Percentiles rank a stretch among this genome's conserved stretches.
Conservation (phyloP, 345 rosid species). For the Aquilaria sinensis region DNA sequence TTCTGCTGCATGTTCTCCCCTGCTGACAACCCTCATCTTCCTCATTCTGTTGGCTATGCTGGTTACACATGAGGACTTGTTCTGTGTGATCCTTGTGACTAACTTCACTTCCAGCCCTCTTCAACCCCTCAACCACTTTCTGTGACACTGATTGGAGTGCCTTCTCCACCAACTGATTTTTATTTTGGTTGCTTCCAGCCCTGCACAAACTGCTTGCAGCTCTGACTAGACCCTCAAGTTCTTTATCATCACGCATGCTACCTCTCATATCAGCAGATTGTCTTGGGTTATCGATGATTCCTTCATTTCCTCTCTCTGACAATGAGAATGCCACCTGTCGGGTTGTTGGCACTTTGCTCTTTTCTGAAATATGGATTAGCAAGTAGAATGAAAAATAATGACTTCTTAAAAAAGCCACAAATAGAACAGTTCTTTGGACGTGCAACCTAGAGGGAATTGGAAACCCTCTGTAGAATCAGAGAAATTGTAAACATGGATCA, state of each 20-base stretch:
- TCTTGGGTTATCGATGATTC: slow-evolving; percentile 38
- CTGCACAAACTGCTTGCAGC: slow-evolving; percentile 10
- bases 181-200: slow-evolving; percentile 20
- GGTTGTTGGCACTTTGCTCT: slow-evolving; percentile 13
- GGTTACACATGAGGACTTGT: slow-evolving; percentile 9
- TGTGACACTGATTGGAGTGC: slow-evolving; percentile 15
- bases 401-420: background rate
- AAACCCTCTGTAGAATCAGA: too few species aligned
- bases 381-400: background rate
- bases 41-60: slow-evolving; percentile 12
- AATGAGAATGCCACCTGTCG: slow-evolving; percentile 15
- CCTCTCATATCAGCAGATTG: slow-evolving; percentile 20
- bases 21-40: slow-evolving; percentile 13
- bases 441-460: too few species aligned
- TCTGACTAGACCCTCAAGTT: slow-evolving; percentile 14
- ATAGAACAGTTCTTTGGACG: too few species aligned
- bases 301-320: slow-evolving; percentile 38
- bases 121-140: slow-evolving; percentile 13
- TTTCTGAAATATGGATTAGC: slow-evolving; percentile 26
- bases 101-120: slow-evolving; percentile 5
- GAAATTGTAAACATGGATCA: too few species aligned
- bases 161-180: slow-evolving; percentile 16
- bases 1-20: slow-evolving; percentile 7
- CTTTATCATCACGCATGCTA: slow-evolving; percentile 15
- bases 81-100: slow-evolving; percentile 2